Evolutionary conservation across 495 filamentous ascomycete genomes (phyloP), one percentile per base, ranked within the genome.

Genomic region (Penicillium cosmopolitanum): DNA sequence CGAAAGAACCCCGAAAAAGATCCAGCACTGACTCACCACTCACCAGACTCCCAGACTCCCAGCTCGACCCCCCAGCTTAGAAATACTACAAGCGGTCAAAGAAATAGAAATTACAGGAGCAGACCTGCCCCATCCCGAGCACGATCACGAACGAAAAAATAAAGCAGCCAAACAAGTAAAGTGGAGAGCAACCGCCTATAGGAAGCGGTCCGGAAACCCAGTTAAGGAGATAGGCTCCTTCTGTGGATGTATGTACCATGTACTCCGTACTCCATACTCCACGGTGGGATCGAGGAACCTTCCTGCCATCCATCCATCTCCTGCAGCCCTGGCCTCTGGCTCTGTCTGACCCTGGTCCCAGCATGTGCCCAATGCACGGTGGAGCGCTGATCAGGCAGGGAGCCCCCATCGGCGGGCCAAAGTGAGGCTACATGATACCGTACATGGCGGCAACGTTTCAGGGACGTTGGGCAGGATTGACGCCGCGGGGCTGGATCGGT

Each of bases 381-480:
- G 42, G 42, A 44, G 42, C 16, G 16, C 42, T 56, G 35, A 62
- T 66, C 63, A 66, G 63, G 63, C 60, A 63, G 46, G 63, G 61
- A 54, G 36, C 19, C 23, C 52, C 19, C 50, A 12, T 23, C 18
- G 15, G 44, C 35, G 31, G 52, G 36, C 51, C 36, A 65, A 62
- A 66, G 63, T 66, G 63, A 66, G 63, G 63, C 63, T 66, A 56
- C 54, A 56, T 44, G 51, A n/a, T 31, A 31, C 8, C 28, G 28
- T 31, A 31, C 28, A 38, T 35, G 55, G 35, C 54, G 35, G 36
- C 21, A 40, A 38, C 54, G 60, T 56, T 62, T 62, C 53, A 59
- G 34, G 53, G 50, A n/a, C 23, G 56, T 66, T 66, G 63, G 63
- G 63, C 63, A 66, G 56, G 34, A 61, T 50, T 23, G 13, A n/a